phyloP scores from a whole-genome alignment of 768 basidiomycete species.

The Crassisporium funariophilum region DNA sequence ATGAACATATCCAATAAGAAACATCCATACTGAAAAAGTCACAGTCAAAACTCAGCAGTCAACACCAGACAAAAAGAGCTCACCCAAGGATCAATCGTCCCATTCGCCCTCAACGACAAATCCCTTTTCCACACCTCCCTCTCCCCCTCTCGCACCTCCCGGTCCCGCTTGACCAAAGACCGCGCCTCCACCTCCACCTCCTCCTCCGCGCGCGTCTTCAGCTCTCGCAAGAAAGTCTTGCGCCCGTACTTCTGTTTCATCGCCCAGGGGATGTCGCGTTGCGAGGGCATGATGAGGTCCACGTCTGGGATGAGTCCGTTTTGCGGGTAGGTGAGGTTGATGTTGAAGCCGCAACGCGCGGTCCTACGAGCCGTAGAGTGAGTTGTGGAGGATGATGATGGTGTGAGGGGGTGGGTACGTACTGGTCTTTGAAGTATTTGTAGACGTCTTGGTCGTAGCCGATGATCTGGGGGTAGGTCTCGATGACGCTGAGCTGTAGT shows the following conservation, averaged over 20 bases:
- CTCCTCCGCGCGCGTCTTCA: slow-evolving; percentile 20
- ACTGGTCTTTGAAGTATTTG: slow-evolving; percentile 72
- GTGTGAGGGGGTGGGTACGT: slow-evolving; percentile 23
- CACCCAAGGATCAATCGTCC: slow-evolving; percentile 59
- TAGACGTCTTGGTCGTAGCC: slow-evolving; percentile 69
- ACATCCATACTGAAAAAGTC: slow-evolving; percentile 60
- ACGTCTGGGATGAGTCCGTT: slow-evolving; percentile 49
- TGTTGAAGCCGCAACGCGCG: slow-evolving; percentile 63
- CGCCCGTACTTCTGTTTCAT: slow-evolving; percentile 27
- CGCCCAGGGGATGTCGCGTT: slow-evolving; percentile 35
- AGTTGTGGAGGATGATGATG: not conserved
- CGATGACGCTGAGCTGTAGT: slow-evolving; percentile 53
- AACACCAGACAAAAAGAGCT: slow-evolving; percentile 10
- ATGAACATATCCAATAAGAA: slow-evolving; percentile 63
- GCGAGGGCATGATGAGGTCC: slow-evolving; percentile 34
- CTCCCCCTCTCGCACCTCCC: slow-evolving; percentile 23
- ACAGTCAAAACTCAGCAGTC: slow-evolving; percentile 5
- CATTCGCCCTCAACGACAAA: slow-evolving; percentile 50
- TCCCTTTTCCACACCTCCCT: slow-evolving; percentile 47
- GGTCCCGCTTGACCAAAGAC: slow-evolving; percentile 22
- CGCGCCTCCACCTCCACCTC: slow-evolving; percentile 6
- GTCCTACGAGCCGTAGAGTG: slow-evolving; percentile 45
- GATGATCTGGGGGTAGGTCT: slow-evolving; percentile 78
- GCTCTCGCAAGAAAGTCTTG: slow-evolving; percentile 20
- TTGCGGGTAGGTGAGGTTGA: slow-evolving; percentile 74